Evolutionary conservation across 306 rosid genomes (phyloP), one percentile per base, ranked within the genome.

Genomic region (Delonix regia): DNA sequence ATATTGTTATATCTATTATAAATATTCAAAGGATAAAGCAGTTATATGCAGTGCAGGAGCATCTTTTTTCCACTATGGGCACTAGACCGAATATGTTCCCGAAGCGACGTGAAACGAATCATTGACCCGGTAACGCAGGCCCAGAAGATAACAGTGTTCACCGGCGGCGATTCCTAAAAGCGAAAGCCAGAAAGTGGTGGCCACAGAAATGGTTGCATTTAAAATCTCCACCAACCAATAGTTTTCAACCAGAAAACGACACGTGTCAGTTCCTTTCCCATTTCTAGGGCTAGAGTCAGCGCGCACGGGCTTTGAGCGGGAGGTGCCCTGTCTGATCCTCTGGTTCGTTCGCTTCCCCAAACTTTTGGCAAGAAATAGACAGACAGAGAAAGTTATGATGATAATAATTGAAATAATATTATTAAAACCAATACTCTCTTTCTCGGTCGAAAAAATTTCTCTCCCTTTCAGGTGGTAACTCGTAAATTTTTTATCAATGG

Each of bases 251-350:
- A 15, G 5, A 10, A 1, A 1, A 9, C 28, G 83, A 85, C 96
- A 87, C 93, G 88, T 90, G 91, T 83, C 86, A 71, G 86, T 87
- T 39, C 4, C 39, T 6, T 25, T 13, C 13, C 81, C 71, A n/a
- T 47, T 59, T 67, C 22, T 82, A 52, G 80, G 84, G 77, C 63
- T 81, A 1, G 62, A 70, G 87, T 80, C 85, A 82, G 83, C 89
- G 78, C 78, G n/a, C 83, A 76, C 83, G 71, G 64, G 42, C 59
- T 59, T 72, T 80, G 81, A 74, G 85, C 83, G 65, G 75, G 70
- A 75, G 12, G 66, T 60, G 22, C 76, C 44, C 39, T 66, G 33
- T 66, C 62, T 45, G 7, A 6, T 8, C 72, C 74, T 75, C 84
- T 66, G 73, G 81, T 83, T 78, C 89, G 65, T 38, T 79, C 84